phyloP scores from a whole-genome alignment of 75 land plant genomes.

The Pinus tabuliformis region DNA sequence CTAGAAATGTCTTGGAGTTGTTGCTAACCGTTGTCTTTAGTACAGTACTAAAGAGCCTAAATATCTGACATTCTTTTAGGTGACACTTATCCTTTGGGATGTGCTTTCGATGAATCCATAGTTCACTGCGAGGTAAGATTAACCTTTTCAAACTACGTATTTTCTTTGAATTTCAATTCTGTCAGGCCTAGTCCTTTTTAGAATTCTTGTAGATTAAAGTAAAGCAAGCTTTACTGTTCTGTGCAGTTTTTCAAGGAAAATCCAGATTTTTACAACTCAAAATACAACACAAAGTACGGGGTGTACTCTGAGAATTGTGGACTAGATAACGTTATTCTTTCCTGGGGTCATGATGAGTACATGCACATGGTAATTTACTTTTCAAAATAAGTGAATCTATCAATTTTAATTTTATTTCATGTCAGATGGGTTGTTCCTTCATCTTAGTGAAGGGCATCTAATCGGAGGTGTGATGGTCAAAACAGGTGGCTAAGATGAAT shows the following conservation, averaged over 20 bases:
- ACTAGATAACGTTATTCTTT: conserved; percentile 72
- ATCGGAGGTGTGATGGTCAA: background rate
- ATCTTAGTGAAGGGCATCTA: background rate
- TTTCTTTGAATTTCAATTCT: no score
- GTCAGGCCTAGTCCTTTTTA: background rate
- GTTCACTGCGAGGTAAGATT: conserved; percentile 73
- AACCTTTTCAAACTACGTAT: no score
- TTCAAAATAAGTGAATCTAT: background rate
- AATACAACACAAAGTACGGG: conserved; percentile 65
- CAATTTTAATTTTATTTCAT: background rate
- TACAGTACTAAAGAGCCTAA: conserved; percentile 31
- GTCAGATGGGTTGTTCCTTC: background rate
- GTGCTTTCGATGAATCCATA: conserved; percentile 76
- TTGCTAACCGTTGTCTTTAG: conserved; percentile 40
- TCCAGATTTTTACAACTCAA: conserved; percentile 56
- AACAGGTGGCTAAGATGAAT: conserved; percentile 77
- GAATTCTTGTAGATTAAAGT: background rate
- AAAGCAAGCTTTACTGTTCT: background rate
- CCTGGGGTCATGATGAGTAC: conserved; percentile 96
- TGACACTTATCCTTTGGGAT: conserved; percentile 86
- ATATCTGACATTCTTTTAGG: conserved; percentile 35
- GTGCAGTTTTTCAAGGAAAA: conserved; percentile 72
- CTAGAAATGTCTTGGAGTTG: conserved; percentile 49
- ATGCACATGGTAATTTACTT: conserved; percentile 71
- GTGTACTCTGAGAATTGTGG: conserved; percentile 77